Base-by-base conservation (phyloP, 2,329 filamentous ascomycete genomes). In the Diaporthe citrichinensis region DNA sequence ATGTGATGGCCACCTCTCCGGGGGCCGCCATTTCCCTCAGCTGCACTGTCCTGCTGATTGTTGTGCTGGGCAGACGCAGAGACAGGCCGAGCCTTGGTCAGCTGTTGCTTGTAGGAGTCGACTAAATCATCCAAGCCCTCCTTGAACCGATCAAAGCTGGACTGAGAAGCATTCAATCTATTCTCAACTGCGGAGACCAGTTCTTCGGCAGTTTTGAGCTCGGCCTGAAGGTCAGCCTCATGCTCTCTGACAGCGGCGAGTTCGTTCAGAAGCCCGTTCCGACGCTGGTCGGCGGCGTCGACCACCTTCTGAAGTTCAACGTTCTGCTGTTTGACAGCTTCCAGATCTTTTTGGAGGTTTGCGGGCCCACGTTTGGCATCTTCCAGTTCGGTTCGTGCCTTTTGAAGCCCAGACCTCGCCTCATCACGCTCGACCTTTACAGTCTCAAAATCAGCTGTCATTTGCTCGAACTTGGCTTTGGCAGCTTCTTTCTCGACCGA, bases 261-360 rank as follows among this genome's bases (percentile, higher is more conserved):
- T 14, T 39, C 34, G 2, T n/a, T 17, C 23, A 5, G 8, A 2
- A 39, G 20, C 2, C 12, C 34, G 0, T 1, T 9, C 2, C 8
- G 2, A 23, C 20, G 20, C 9, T n/a, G 25, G 1, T 55, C 5
- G 51, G 15, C 51, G n/a, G 12, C n/a, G 4, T 14, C 51, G n/a
- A 4, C n/a, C 25, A 28, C 14, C 6, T 28, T 17, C 51, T 55
- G 53, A 31, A 55, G 53, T 5, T 20, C 14, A 8, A 0, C 4
- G 2, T 31, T 55, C 6, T 55, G 53, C 53, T 55, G 14, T 31
- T 31, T 55, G 12, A 31, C 53, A 31, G 12, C 5, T 12, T 31
- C 25, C 15, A 55, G 9, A 14, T 55, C 25, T 0, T 31, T 20
- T 20, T 55, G 25, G 8, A 55, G 25, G 4, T 17, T 12, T 31